Percentiles rank a stretch among this genome's conserved stretches.
Conservation (phyloP, 2,329 filamentous ascomycete species). For the Fusarium humuli region DNA sequence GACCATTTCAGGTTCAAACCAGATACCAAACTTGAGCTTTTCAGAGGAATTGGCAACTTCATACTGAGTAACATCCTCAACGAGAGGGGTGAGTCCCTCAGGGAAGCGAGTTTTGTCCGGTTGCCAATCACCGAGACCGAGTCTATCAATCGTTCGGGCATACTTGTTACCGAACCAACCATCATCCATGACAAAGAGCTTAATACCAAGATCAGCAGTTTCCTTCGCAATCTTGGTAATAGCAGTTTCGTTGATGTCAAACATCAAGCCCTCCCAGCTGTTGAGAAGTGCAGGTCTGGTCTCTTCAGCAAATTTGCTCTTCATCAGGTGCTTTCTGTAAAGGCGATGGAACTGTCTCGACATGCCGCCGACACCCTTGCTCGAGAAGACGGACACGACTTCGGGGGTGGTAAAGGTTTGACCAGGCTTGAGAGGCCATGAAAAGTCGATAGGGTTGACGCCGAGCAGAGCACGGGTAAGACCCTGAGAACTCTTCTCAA, state of each 20-base stretch:
- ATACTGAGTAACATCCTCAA: conserved; percentile 63
- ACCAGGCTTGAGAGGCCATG: conserved; percentile 66
- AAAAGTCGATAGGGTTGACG: conserved; percentile 70
- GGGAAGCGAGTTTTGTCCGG: conserved; percentile 70
- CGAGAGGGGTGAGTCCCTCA: conserved; percentile 63
- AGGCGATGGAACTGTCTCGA: conserved; percentile 72
- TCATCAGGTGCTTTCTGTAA: conserved; percentile 70
- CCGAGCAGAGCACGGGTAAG: conserved; percentile 70
- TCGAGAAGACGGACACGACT: conserved; percentile 71
- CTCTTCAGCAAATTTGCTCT: conserved; percentile 64
- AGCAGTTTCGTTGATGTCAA: conserved; percentile 66
- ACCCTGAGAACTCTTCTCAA: conserved; percentile 72
- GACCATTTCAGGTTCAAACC: conserved; percentile 77
- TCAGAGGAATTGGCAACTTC: conserved; percentile 58
- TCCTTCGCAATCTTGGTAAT: conserved; percentile 67
- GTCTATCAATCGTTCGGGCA: conserved; percentile 66
- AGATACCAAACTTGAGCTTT: conserved; percentile 70
- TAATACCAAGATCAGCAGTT: conserved; percentile 68
- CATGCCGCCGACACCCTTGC: conserved; percentile 69
- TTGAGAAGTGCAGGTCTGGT: conserved; percentile 70
- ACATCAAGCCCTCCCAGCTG: conserved; percentile 73
- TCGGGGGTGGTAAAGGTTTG: conserved; percentile 71
- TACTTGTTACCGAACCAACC: conserved; percentile 73
- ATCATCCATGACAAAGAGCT: conserved; percentile 73
- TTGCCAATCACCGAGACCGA: conserved; percentile 73